Percentiles rank a stretch among this genome's conserved stretches.
Evolutionary conservation across 2,329 filamentous ascomycete genomes (phyloP).

Genomic region (Pseudogymnoascus sp.): DNA sequence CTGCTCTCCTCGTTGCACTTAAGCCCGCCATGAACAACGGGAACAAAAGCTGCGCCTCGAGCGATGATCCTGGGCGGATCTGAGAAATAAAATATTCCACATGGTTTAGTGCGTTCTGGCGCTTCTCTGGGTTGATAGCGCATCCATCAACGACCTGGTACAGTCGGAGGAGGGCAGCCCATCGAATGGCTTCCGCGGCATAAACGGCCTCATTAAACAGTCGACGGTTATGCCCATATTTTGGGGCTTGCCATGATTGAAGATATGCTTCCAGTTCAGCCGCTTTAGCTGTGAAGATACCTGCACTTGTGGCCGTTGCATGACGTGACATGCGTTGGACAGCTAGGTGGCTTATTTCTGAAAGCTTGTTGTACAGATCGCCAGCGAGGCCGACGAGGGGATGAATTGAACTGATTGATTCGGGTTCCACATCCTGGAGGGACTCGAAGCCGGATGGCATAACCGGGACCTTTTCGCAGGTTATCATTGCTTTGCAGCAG

Average conservation of each 20-base stretch:
- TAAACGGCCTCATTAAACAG: not conserved
- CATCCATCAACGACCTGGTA: conserved; percentile 13
- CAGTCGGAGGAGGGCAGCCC: conserved; percentile 11
- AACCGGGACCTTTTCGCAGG: not conserved
- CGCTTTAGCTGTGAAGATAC: not conserved
- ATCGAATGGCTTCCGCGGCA: conserved; percentile 12
- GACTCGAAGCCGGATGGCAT: not conserved
- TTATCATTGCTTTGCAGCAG: conserved; percentile 4
- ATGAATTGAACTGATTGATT: conserved; percentile 1
- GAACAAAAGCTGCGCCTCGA: conserved; percentile 10
- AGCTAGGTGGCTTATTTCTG: conserved; percentile 3
- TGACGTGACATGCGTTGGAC: not conserved
- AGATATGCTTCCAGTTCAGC: not conserved
- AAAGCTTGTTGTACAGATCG: not conserved
- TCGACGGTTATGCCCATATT: not conserved
- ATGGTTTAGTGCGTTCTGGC: not conserved
- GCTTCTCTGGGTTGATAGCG: not conserved
- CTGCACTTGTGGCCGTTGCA: not conserved
- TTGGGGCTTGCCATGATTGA: not conserved
- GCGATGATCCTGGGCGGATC: conserved; percentile 9
- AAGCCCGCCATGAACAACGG: conserved; percentile 12
- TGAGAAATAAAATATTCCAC: conserved; percentile 8
- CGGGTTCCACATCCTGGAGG: not conserved
- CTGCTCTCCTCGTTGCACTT: conserved; percentile 2
- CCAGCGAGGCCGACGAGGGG: conserved; percentile 5